Evolutionary conservation across 1,284 basidiomycete species (phyloP), one percentile per base, ranked within the genome.

Genomic region (Baeospora myosura): DNA sequence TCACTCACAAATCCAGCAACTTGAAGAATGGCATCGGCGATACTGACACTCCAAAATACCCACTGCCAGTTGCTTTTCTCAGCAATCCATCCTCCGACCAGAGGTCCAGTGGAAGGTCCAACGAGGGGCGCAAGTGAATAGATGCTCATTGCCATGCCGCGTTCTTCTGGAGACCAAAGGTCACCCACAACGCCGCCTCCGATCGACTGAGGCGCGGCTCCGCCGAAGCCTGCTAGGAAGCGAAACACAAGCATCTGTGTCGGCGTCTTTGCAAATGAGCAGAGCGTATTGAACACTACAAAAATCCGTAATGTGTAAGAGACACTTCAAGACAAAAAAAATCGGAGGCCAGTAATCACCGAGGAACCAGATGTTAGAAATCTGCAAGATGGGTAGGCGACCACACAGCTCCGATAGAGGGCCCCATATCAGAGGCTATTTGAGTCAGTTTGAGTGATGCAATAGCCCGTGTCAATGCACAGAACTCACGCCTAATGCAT

Each of bases 301-400:
- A 10, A 12, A 23, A 22, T 10, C 8, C 8, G n/a, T n/a, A n/a
- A 29, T 8, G 26, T 29, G 14, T 20, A 21, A 21, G 11, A 33
- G 28, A 31, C 2, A 37, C 12, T 20, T 16, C 5, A 37, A 2
- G 11, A 11, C 5, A 21, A 38, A 20, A 20, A n/a, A 1, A 22
- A 41, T 5, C 38, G 30, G 21, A n/a, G 4, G 17, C 8, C 10
- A 28, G 14, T 22, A 28, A 41, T 29, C 10, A 59, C 59, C 38
- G n/a, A 62, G 36, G 40, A 60, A 62, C 58, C 58, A 61, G 6
- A 60, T 52, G 40, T 61, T 61, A 8, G 59, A 59, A 18, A 56
- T 28, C 44, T 60, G 60, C 12, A 61, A 42, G 36, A 60, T 55
- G 10, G 55, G n/a, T 5, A 56, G 42, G 12, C 60, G 51, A 8